Evolutionary conservation across 2,329 filamentous ascomycete genomes (phyloP).

Genomic region (Emmonsiellopsis sp.): DNA sequence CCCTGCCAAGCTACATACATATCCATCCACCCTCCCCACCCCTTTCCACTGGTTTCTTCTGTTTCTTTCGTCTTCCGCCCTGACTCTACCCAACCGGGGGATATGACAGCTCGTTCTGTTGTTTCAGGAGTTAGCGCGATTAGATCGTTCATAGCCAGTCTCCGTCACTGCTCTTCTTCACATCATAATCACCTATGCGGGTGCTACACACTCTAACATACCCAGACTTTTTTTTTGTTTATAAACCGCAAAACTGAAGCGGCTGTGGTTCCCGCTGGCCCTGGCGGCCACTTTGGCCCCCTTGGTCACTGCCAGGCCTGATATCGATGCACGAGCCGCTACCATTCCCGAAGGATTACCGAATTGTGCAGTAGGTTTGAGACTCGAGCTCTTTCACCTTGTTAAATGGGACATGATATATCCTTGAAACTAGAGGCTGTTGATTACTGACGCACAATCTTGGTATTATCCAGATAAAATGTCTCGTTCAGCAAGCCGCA

Average conservation of each 20-base stretch:
- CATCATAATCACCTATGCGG: background rate
- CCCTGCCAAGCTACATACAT: background rate
- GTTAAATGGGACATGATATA: background rate
- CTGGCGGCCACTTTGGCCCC: background rate
- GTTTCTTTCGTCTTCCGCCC: background rate
- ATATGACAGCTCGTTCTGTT: background rate
- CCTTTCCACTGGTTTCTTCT: background rate
- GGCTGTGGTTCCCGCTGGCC: background rate
- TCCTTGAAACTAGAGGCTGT: background rate
- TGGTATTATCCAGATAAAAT: background rate
- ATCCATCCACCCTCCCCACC: background rate
- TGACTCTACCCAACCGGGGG: background rate
- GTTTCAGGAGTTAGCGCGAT: background rate
- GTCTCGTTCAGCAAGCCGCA: background rate
- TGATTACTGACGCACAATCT: background rate
- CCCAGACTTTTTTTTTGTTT: background rate
- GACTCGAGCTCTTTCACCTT: background rate
- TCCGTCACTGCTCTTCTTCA: background rate
- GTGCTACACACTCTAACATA: background rate
- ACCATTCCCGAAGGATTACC: background rate
- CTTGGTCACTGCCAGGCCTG: background rate
- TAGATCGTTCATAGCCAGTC: background rate
- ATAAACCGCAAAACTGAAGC: constrained; percentile 1
- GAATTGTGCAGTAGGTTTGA: background rate
- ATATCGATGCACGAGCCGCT: background rate